Evolutionary conservation across 352 stramenopile species (phyloP).

Genomic region (Pythium rishiriense): DNA sequence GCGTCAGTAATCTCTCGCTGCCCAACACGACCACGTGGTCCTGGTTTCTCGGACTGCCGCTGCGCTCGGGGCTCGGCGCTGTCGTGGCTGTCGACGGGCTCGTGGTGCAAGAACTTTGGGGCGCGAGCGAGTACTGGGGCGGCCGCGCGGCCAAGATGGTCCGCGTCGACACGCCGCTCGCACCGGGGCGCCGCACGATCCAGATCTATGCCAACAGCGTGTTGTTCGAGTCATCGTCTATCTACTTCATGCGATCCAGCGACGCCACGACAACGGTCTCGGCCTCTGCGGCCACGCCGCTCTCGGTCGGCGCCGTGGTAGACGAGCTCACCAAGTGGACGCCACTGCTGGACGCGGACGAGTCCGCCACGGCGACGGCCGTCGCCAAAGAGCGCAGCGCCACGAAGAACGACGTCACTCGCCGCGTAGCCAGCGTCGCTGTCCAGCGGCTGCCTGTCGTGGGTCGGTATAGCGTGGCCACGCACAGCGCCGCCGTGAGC

Average conservation of each 20-base stretch:
- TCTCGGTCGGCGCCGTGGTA: constrained; percentile 30
- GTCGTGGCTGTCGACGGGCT: constrained; percentile 46
- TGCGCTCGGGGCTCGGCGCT: constrained; percentile 47
- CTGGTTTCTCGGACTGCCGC: constrained; percentile 58
- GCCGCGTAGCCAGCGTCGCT: constrained; percentile 43
- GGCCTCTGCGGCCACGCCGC: constrained; percentile 10
- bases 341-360: constrained; percentile 35
- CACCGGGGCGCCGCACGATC: constrained; percentile 38
- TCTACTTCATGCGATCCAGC: constrained; percentile 52
- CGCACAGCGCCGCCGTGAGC: constrained; percentile 34
- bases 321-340: constrained; percentile 42
- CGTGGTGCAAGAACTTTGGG: constrained; percentile 48
- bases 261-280: constrained; percentile 27
- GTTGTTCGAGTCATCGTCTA: constrained; percentile 48
- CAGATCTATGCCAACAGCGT: constrained; percentile 47
- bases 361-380: constrained; percentile 18
- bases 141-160: constrained; percentile 36
- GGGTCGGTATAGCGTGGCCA: constrained; percentile 40
- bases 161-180: constrained; percentile 43
- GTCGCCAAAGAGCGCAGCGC: constrained; percentile 40
- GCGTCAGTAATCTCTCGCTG: background rate
- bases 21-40: constrained; percentile 39
- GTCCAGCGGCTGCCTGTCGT: constrained; percentile 40
- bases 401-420: constrained; percentile 39
- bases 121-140: constrained; percentile 43